A percentile compares a stretch with the other conserved stretches of the same genome.
phyloP scores from a whole-genome alignment of 768 basidiomycete species.

The Rhodosporidiobolus odoratus region DNA sequence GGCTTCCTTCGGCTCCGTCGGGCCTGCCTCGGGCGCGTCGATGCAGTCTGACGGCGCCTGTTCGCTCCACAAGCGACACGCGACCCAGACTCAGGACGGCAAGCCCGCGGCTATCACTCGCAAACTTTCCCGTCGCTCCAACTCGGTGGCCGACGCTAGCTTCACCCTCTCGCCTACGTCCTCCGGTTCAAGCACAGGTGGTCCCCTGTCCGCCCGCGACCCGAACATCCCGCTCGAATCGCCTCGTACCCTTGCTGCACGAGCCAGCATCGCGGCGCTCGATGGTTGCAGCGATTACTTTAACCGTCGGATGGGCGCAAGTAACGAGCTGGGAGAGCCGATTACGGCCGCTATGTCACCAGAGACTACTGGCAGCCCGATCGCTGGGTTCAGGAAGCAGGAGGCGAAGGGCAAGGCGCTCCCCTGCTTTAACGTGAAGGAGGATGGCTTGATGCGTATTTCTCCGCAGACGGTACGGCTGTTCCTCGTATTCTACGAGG shows the following conservation, averaged over 20 bases:
- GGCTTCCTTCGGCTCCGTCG: not conserved
- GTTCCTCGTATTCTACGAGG: not conserved
- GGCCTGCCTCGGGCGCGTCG: not conserved
- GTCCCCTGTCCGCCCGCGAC: slow-evolving; percentile 12
- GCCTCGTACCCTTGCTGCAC: slow-evolving; percentile 8
- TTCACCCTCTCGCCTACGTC: not conserved
- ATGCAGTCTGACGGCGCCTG: not conserved
- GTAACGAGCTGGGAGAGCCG: slow-evolving; percentile 15
- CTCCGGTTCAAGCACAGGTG: not conserved
- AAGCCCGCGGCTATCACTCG: slow-evolving; percentile 15
- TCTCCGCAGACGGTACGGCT: slow-evolving; percentile 65
- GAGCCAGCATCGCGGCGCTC: not conserved
- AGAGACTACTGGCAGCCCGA: slow-evolving; percentile 49
- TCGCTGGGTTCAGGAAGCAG: slow-evolving; percentile 86
- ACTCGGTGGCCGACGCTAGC: slow-evolving; percentile 34
- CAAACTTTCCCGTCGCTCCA: slow-evolving; percentile 15
- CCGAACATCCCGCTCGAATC: slow-evolving; percentile 27
- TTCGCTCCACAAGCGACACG: slow-evolving; percentile 32
- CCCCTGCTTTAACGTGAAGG: slow-evolving; percentile 86
- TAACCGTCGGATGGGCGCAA: not conserved
- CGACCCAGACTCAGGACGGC: slow-evolving; percentile 31
- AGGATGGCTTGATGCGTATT: slow-evolving; percentile 93
- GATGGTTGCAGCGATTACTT: slow-evolving; percentile 18
- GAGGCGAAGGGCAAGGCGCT: slow-evolving; percentile 88
- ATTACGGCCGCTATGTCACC: slow-evolving; percentile 14